Evolutionary conservation across 352 stramenopile genomes (phyloP).

Genomic region (Phytophthora crassamura): DNA sequence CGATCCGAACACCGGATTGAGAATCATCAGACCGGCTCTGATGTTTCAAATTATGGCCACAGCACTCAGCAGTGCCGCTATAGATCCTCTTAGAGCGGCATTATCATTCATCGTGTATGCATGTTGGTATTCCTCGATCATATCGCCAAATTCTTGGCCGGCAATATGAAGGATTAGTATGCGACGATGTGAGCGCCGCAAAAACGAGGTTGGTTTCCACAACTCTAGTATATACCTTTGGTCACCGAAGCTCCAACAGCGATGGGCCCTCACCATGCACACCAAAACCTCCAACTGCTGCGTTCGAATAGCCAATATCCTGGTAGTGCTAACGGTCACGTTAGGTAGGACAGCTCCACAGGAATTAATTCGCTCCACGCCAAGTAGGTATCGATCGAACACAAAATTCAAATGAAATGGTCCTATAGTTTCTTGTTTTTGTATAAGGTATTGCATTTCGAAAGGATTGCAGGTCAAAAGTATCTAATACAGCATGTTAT

Average conservation of each 20-base stretch:
- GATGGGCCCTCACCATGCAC: neutral
- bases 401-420: too few relatives aligned
- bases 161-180: slow-evolving; percentile 9
- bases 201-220: slow-evolving; percentile 7
- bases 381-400: too few relatives aligned
- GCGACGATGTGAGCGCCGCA: slow-evolving; percentile 1
- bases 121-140: slow-evolving; percentile 16
- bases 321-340: too few relatives aligned
- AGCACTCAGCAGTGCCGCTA: slow-evolving; percentile 2
- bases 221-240: neutral
- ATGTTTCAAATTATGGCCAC: neutral
- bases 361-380: too few relatives aligned
- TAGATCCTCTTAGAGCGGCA: neutral
- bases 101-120: slow-evolving; percentile 10
- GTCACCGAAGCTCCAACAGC: slow-evolving; percentile 5
- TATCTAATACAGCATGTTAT: too few relatives aligned
- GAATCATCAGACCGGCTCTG: neutral
- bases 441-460: too few relatives aligned
- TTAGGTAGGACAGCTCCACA: too few relatives aligned
- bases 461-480: too few relatives aligned
- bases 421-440: too few relatives aligned
- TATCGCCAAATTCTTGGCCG: slow-evolving; percentile 8
- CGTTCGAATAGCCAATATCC: neutral
- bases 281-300: neutral
- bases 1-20: neutral